Evolutionary conservation across 2,329 filamentous ascomycete genomes (phyloP), one percentile per base, ranked within the genome.

Genomic region (Aspergillus amoenus): DNA sequence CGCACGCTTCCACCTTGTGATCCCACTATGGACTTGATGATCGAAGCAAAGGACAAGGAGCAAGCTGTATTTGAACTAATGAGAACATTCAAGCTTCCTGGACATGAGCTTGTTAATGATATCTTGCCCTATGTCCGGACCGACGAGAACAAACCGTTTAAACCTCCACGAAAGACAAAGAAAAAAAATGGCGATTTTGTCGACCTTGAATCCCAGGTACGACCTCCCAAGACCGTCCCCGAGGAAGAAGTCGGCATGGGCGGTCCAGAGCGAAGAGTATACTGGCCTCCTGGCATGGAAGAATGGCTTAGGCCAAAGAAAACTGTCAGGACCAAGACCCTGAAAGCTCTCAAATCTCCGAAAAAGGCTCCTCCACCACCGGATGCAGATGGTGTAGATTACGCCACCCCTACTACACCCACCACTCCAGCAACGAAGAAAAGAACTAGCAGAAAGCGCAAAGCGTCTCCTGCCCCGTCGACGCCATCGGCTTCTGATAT

Each of bases 11-110:
- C 93, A 1, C 93, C 93, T 0, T 97, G 93, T 66, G 81, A 87
- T 4, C 78, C 84, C 1, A 87, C 89, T 32, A 94, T 95, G 88
- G 93, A 97, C 69, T 80, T 97, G n/a, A 97, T 97, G 93, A 97
- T 97, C 59, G 93, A 97, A 76, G 93, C 93, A 47, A 97, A 97
- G 72, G 93, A 97, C 70, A 97, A 97, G 74, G 93, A 97, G 71
- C 93, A 97, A 73, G 92, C 93, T 0, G 91, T 97, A 0, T 96
- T 97, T 66, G 91, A 96, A 62, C 81, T 97, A 17, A 97, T 97
- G 92, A 84, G 89, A 21, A 92, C 82, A 0, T 96, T 92, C 72
- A 92, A 88, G 66, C 80, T 97, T 0, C 90, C 92, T 0, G 92
- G 92, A 0, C 90, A 87, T 75, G 81, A 94, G 18, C 82, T 76